Percentiles rank a stretch among this genome's conserved stretches.
Conservation (phyloP, 495 filamentous ascomycete genomes). For the Neurospora tetrasperma region DNA sequence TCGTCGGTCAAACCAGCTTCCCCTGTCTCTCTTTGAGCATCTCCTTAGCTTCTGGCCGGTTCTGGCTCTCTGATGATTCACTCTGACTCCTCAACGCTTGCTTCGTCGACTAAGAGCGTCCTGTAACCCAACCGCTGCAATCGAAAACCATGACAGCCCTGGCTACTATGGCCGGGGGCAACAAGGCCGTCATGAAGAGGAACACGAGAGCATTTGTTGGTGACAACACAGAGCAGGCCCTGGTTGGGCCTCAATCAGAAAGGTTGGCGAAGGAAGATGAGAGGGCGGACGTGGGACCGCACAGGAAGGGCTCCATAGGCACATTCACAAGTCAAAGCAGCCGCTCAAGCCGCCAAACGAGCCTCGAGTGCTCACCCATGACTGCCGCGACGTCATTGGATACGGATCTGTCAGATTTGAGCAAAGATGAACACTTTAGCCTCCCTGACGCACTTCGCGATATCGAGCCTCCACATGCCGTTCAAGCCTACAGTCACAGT, state of each 20-base stretch:
- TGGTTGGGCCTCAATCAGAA: not conserved
- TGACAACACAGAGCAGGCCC: slow-evolving; percentile 11
- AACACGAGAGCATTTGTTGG: slow-evolving; percentile 15
- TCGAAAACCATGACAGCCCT: not conserved
- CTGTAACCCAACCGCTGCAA: not conserved
- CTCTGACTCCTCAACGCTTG: not conserved
- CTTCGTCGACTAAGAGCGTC: not conserved
- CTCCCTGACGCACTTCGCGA: not conserved
- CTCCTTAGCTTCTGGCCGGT: not conserved
- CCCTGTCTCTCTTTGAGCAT: not conserved
- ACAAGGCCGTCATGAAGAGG: slow-evolving; percentile 19
- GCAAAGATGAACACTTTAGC: not conserved
- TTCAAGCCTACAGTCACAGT: not conserved
- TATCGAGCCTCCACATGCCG: slow-evolving; percentile 3
- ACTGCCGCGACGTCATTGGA: not conserved
- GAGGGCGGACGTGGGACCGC: not conserved
- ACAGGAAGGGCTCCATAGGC: slow-evolving; percentile 7
- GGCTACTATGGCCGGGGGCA: slow-evolving; percentile 9
- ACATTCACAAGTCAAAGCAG: slow-evolving; percentile 8
- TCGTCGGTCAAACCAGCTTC: not conserved
- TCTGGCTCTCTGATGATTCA: not conserved
- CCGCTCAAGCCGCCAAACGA: slow-evolving; percentile 11
- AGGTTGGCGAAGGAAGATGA: slow-evolving; percentile 5
- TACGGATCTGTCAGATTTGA: not conserved
- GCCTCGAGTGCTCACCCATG: slow-evolving; percentile 12